Base-by-base conservation (phyloP, 768 basidiomycete species). In the Auriscalpium microsporum region DNA sequence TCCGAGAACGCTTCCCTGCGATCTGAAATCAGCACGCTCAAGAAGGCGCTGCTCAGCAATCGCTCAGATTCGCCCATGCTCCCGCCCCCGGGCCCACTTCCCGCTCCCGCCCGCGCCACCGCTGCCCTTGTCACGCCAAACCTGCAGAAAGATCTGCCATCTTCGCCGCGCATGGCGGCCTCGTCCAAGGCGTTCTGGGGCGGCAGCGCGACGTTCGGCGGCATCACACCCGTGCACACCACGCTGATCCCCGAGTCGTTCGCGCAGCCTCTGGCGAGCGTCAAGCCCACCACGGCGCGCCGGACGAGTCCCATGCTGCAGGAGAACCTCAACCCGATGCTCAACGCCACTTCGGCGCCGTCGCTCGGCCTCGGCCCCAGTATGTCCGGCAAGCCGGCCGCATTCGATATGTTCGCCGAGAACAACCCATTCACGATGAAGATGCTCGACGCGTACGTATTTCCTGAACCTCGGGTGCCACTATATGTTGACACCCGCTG, bases 361-460 rank as follows among this genome's bases (percentile, higher is more conserved):
- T 62, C 67, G 16, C 40, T 69, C 4, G 69, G 71, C 28, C 17
- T 42, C 46, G 66, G 59, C 11, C 55, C 63, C 10, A 69, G 73
- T 57, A 66, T 59, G 10, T 53, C 63, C 11, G 70, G 73, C 58
- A 67, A 62, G 38, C 62, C 69, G 45, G 72, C 70, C 42, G 77
- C 79, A 1, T 90, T 93, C 69, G 88, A 92, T 55, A 76, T 82
- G 14, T 94, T 90, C 69, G 75, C 84, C 21, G 91, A 94, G 61
- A 67, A 75, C 59, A 91, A 90, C 60, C 83, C 85, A 11, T 94
- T 94, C 70, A 93, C 87, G 3, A 80, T 94, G 76, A 93, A 91
- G 75, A 83, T 80, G 1, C 73, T 94, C 61, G 92, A 94, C 70
- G 80, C 84, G 67, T 90, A 79, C 63, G 80, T 79, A 10, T 58